These are phyloP conservation scores for Naegleria lovaniensis DNA, from an alignment of 208 protist genomes.

Conservation along the genomic window DNA sequence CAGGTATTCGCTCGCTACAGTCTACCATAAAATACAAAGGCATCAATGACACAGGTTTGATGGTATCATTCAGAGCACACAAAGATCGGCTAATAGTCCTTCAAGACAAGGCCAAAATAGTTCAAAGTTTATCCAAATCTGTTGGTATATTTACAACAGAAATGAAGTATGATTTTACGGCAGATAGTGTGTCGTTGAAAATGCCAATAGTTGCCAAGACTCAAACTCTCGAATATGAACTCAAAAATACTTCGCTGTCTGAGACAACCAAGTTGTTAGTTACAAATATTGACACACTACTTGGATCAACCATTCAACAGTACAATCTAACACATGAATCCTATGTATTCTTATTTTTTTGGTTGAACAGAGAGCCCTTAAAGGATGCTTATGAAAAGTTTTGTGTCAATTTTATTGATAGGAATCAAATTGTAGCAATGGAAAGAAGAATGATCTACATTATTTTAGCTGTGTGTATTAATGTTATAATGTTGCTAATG, in stretches of 20 bases:
- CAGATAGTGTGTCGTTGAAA: background rate
- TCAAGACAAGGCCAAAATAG: background rate
- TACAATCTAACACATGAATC: background rate
- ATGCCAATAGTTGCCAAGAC: background rate
- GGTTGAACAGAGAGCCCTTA: background rate
- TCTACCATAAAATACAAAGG: background rate
- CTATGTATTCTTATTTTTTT: background rate
- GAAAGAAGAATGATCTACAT: background rate
- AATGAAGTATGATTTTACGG: background rate
- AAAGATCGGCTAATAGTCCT: background rate
- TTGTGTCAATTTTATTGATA: background rate
- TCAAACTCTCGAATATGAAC: background rate
- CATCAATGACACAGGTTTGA: background rate
- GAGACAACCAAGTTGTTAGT: background rate
- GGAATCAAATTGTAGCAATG: background rate
- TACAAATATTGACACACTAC: background rate
- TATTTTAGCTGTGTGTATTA: background rate
- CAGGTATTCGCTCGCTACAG: background rate
- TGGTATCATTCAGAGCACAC: background rate
- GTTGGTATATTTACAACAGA: background rate
- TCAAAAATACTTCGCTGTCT: background rate
- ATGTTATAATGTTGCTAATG: background rate
- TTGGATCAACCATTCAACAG: background rate
- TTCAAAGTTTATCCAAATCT: background rate
- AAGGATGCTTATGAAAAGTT: background rate